Evolutionary conservation across 1,284 basidiomycete species (phyloP).

Genomic region (Tylopilus sp.): DNA sequence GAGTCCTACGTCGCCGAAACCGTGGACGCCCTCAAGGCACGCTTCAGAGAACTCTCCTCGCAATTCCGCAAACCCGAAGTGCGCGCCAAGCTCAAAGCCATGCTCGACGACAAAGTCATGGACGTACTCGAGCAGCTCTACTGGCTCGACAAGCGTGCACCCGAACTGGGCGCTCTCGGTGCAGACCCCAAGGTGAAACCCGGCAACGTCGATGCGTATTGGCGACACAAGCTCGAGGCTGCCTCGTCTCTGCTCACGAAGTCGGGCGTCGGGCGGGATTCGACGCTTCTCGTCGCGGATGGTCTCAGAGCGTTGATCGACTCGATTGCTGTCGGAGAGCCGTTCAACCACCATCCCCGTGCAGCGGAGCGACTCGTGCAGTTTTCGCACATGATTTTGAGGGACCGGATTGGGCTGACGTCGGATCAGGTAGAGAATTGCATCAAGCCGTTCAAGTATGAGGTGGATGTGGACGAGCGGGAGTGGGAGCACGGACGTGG

Average conservation of each 20-base stretch:
- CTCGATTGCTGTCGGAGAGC: slow-evolving; percentile 82
- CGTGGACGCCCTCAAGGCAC: slow-evolving; percentile 87
- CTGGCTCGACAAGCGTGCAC: slow-evolving; percentile 86
- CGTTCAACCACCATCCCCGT: slow-evolving; percentile 86
- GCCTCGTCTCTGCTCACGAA: slow-evolving; percentile 92
- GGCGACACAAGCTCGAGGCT: slow-evolving; percentile 95
- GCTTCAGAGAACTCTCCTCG: slow-evolving; percentile 83
- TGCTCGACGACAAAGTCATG: slow-evolving; percentile 96
- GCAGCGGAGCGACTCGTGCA: slow-evolving; percentile 87
- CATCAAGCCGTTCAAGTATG: slow-evolving; percentile 99
- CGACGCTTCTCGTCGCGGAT: slow-evolving; percentile 93
- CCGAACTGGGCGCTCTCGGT: slow-evolving; percentile 73
- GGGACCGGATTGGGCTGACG: slow-evolving; percentile 88
- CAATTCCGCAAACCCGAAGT: slow-evolving; percentile 91
- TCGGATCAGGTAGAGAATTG: slow-evolving; percentile 99
- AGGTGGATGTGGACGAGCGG: slow-evolving; percentile 82
- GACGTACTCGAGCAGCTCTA: slow-evolving; percentile 96
- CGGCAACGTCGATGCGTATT: slow-evolving; percentile 86
- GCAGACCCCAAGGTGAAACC: slow-evolving; percentile 70
- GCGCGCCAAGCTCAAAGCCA: slow-evolving; percentile 81
- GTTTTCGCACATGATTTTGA: slow-evolving; percentile 89
- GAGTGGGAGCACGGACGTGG: slow-evolving; percentile 90
- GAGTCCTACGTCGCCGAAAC: slow-evolving; percentile 98
- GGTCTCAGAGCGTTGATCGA: slow-evolving; percentile 88
- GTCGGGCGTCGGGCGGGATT: slow-evolving; percentile 92